These are phyloP conservation scores for Nepenthes alata DNA, from an alignment of 179 eudicot species.

Conservation along the genomic window DNA sequence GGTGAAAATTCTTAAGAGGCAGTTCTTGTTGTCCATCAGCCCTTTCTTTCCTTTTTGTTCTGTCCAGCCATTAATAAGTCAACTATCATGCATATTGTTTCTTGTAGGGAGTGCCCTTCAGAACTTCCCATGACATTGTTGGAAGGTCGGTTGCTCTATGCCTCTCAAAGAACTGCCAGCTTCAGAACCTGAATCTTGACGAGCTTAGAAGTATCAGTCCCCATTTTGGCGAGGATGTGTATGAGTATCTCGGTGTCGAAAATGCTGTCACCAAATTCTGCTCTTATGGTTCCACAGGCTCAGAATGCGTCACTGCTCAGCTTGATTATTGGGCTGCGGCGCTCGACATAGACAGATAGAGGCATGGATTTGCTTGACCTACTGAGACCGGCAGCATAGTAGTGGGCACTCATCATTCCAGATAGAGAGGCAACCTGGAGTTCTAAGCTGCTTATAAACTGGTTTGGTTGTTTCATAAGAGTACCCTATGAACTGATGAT, in stretches of 20 bases:
- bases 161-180: constrained; percentile 52
- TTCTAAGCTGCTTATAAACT: too few species aligned
- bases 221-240: constrained; percentile 59
- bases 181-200: constrained; percentile 57
- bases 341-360: constrained; percentile 29
- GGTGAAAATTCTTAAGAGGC: too few species aligned
- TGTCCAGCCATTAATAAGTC: too few species aligned
- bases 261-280: constrained; percentile 72
- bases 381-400: too few species aligned
- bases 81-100: not conserved
- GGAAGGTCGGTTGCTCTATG: constrained; percentile 83
- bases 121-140: constrained; percentile 92
- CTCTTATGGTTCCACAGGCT: constrained; percentile 93
- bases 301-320: constrained; percentile 72
- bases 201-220: constrained; percentile 49
- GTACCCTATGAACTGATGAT: too few species aligned
- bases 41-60: too few species aligned
- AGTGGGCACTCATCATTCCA: too few species aligned
- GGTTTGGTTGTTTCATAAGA: too few species aligned
- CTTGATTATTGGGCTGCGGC: constrained; percentile 53
- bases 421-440: too few species aligned
- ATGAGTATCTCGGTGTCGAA: constrained; percentile 77
- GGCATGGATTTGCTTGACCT: too few species aligned
- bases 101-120: constrained; percentile 82
- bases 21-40: too few species aligned